Conservation (phyloP, 768 basidiomycete genomes). For the Mycena metata region DNA sequence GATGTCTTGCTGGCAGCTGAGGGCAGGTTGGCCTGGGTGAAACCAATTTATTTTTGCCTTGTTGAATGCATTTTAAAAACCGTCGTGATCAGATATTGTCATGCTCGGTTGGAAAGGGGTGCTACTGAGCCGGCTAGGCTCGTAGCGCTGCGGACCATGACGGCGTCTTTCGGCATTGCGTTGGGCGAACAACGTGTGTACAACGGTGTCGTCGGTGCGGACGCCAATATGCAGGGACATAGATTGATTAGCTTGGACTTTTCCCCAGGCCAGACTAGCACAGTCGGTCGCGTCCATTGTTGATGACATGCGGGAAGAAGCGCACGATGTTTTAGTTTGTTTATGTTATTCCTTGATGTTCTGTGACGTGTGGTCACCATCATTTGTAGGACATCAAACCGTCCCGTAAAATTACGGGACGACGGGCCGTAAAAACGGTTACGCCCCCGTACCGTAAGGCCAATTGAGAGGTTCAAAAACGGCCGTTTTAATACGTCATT, state of each 20-base stretch:
- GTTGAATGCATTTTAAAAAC: background rate
- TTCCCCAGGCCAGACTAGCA: constrained; percentile 11
- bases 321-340: no score
- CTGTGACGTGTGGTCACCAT: no score
- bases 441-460: no score
- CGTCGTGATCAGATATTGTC: background rate
- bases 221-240: background rate
- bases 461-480: no score
- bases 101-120: constrained; percentile 4
- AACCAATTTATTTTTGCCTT: constrained; percentile 2
- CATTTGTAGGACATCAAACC: no score
- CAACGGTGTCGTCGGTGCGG: constrained; percentile 1
- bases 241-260: constrained; percentile 1
- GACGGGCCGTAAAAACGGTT: no score
- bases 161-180: constrained; percentile 2
- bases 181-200: constrained; percentile 2
- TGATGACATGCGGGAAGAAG: no score
- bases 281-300: no score
- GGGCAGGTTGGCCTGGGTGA: background rate
- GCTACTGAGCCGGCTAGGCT: constrained; percentile 1
- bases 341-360: no score
- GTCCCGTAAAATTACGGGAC: no score
- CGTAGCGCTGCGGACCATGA: constrained; percentile 1
- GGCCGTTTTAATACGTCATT: no score
- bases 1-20: constrained; percentile 6